Percentiles rank a stretch among this genome's conserved stretches.
These are phyloP conservation scores for Sungouiella thailandica DNA, from an alignment of 805 yeast genomes.

Conservation along the genomic window DNA sequence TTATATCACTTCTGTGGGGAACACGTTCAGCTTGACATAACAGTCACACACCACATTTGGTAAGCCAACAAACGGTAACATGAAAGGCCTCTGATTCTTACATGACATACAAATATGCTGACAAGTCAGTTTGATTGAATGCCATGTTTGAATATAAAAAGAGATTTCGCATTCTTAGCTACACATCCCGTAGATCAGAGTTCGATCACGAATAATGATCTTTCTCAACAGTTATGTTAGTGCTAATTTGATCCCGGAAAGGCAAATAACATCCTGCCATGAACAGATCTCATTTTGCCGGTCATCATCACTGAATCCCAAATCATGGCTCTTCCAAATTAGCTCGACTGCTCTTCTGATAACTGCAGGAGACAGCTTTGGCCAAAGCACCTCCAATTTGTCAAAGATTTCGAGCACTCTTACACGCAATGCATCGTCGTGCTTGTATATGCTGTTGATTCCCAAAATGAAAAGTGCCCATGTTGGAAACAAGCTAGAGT, in stretches of 20 bases:
- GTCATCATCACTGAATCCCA: constrained; percentile 3
- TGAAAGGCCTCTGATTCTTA: no score
- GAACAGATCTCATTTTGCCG: neutral
- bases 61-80: no score
- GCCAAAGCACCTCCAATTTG: neutral
- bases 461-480: neutral
- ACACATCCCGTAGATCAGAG: no score
- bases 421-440: neutral
- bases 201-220: no score
- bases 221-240: no score
- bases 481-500: neutral
- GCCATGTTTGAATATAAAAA: no score
- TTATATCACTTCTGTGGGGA: no score
- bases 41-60: no score
- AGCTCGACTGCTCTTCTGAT: neutral
- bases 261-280: neutral
- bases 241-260: neutral
- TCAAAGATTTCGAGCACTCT: neutral
- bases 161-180: no score
- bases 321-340: constrained; percentile 8
- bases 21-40: no score
- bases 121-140: no score
- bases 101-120: no score
- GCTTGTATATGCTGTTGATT: neutral
- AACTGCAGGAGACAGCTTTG: neutral